Evolutionary conservation across 345 rosid species (phyloP), one percentile per base, ranked within the genome.

Genomic region (Camelina neglecta): DNA sequence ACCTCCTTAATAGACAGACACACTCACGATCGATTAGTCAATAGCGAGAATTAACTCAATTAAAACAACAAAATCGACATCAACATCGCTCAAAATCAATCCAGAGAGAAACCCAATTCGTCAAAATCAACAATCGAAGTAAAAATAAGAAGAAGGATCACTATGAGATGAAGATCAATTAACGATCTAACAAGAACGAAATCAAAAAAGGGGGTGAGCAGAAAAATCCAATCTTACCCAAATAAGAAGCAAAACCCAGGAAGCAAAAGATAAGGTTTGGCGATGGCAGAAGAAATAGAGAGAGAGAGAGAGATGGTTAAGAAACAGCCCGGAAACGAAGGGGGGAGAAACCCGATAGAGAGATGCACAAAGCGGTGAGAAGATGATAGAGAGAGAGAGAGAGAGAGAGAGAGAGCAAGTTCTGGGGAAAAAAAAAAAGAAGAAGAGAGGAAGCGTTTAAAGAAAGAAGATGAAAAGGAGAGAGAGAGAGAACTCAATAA

Each of bases 171-270:
- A 66, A 60, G 81, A 73, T 79, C 66, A 73, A 78, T 78, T 3
- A 20, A 73, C 60, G 74, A 79, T 73, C 69, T 66, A 67, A 73
- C 39, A 45, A 61, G 6, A 29, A 41, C 5, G 13, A 11, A n/a
- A n/a, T 7, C 1, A 29, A 4, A 18, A 61, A 75, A 29, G 15
- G 21, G 65, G 54, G 20, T 44, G 3, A 1, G 48, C 6, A 15
- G 8, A 6, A 60, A 31, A 67, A 60, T n/a, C 65, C 15, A 73
- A 67, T 60, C 66, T 59, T 67, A 73, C 78, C 70, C 48, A 61
- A 54, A 13, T 29, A 60, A 18, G 73, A 67, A 78, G 81, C 60
- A 73, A 78, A 78, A 57, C 72, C 67, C 80, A 71, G 75, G 51
- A 76, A 77, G 73, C 39, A 59, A 41, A 59, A 72, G 81, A 72